Evolutionary conservation across 2,329 filamentous ascomycete species (phyloP), one percentile per base, ranked within the genome.

Genomic region (Biscogniauxia marginata): DNA sequence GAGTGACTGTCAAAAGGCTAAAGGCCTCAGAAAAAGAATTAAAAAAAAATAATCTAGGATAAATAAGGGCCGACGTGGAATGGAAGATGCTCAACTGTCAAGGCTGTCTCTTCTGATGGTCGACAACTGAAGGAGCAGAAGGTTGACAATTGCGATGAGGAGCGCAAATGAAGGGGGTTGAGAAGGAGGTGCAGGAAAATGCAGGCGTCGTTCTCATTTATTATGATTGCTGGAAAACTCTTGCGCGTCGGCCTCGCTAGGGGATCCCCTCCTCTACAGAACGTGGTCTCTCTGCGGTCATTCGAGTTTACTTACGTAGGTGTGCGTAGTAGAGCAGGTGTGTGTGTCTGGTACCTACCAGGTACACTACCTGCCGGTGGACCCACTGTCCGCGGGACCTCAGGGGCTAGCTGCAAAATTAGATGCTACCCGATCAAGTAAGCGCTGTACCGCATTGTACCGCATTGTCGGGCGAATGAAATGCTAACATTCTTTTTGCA

Each of bases 101-200:
- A 39, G 30, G 30, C 30, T 39, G 30, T 39, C 30, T 39, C 30
- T 39, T n/a, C 30, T 39, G 30, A 39, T 39, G 30, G 53, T 58
- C 59, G 57, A 59, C 57, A 34, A 55, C 55, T 59, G 48, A 52
- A 53, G 48, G 44, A 50, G 51, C 54, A 60, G 60, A 49, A 53
- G n/a, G 58, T 56, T 53, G 52, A 59, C 56, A 51, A 59, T 49
- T 24, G 46, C 34, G 52, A 24, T 54, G 44, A 44, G 46, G 18
- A 54, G 34, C 30, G 47, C 25, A 46, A 51, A 50, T 8, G 53
- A 52, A 18, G 47, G 19, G 45, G 18, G 52, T 47, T 55, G 54
- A 58, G 43, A 49, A 50, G 52, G 46, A 44, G 58, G 54, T 55
- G 60, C 56, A 58, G 58, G 56, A 58, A 62, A 62, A 55, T 58